Percentiles rank a stretch among this genome's conserved stretches.
Evolutionary conservation across 2,329 filamentous ascomycete species (phyloP).

Genomic region (Pseudomassariella vexata): DNA sequence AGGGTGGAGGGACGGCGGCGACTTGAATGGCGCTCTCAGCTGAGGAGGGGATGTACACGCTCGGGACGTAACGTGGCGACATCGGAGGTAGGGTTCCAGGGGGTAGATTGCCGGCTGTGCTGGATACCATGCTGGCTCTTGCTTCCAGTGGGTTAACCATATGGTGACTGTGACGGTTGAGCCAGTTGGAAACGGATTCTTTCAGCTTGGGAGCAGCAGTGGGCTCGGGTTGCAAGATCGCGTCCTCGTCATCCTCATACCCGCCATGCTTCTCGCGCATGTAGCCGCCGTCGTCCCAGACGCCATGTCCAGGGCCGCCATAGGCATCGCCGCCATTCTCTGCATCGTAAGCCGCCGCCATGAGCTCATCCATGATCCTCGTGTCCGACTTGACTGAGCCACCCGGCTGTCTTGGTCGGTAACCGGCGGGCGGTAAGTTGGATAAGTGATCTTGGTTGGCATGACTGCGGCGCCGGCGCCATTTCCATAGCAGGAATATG

Average conservation of each 20-base stretch:
- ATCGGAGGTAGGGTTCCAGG: background rate
- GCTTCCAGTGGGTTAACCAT: constrained; percentile 8
- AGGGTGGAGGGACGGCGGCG: background rate
- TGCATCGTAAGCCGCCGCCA: constrained; percentile 2
- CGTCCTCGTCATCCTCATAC: constrained; percentile 1
- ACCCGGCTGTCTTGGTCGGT: too few species aligned
- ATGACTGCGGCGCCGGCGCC: constrained; percentile 1
- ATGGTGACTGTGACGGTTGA: constrained; percentile 1
- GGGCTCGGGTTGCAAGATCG: background rate
- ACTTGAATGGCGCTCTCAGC: too few species aligned
- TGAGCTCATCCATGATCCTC: constrained; percentile 6
- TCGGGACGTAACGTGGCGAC: too few species aligned
- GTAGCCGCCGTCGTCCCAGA: background rate
- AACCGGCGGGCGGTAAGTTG: too few species aligned
- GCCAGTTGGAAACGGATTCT: constrained; percentile 5
- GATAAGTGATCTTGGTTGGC: background rate
- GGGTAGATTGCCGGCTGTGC: constrained; percentile 3
- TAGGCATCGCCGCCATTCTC: constrained; percentile 3
- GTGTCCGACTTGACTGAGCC: constrained; percentile 7
- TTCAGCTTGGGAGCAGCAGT: background rate
- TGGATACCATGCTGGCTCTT: constrained; percentile 7
- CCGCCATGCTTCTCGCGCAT: constrained; percentile 4
- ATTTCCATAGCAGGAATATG: constrained; percentile 4
- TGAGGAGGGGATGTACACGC: too few species aligned
- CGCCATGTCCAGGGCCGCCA: background rate